A percentile compares a stretch with the other conserved stretches of the same genome.
Evolutionary conservation across 2,329 filamentous ascomycete species (phyloP).

Genomic region (Colletotrichum sp.): DNA sequence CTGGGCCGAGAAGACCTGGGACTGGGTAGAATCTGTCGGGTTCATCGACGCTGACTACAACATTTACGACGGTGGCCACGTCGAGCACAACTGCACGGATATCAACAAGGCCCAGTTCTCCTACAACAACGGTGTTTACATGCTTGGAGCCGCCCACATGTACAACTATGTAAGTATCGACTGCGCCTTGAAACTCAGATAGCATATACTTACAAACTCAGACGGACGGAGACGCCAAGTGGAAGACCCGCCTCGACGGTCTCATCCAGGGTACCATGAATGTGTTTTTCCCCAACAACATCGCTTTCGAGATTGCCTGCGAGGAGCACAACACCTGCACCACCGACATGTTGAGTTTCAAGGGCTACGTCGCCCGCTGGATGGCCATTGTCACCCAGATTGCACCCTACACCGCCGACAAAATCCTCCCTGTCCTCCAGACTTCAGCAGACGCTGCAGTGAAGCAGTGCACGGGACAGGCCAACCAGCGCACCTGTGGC

Average conservation of each 20-base stretch:
- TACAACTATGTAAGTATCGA: conserved; percentile 57
- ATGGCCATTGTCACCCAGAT: conserved; percentile 58
- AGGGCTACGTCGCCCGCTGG: conserved; percentile 64
- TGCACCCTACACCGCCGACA: conserved; percentile 56
- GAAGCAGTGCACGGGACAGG: conserved; percentile 58
- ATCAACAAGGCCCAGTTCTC: conserved; percentile 64
- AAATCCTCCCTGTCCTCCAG: conserved; percentile 57
- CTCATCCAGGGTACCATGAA: conserved; percentile 40
- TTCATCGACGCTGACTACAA: conserved; percentile 67
- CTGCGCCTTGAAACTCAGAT: neutral
- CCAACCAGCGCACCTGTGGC: conserved; percentile 54
- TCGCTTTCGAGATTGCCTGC: conserved; percentile 68
- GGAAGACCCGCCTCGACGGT: conserved; percentile 54
- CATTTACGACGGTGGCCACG: conserved; percentile 63
- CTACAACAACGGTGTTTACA: conserved; percentile 64
- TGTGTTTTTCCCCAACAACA: conserved; percentile 59
- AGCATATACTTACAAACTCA: conserved; percentile 25
- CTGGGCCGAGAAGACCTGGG: conserved; percentile 65
- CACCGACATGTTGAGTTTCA: conserved; percentile 68
- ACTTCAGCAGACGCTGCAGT: conserved; percentile 60
- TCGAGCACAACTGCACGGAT: conserved; percentile 57
- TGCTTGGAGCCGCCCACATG: conserved; percentile 67
- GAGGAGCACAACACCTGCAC: conserved; percentile 61
- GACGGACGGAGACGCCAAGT: conserved; percentile 54
- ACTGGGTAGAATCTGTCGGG: conserved; percentile 63